Conservation (phyloP, 306 rosid genomes). For the Purshia tridentata region DNA sequence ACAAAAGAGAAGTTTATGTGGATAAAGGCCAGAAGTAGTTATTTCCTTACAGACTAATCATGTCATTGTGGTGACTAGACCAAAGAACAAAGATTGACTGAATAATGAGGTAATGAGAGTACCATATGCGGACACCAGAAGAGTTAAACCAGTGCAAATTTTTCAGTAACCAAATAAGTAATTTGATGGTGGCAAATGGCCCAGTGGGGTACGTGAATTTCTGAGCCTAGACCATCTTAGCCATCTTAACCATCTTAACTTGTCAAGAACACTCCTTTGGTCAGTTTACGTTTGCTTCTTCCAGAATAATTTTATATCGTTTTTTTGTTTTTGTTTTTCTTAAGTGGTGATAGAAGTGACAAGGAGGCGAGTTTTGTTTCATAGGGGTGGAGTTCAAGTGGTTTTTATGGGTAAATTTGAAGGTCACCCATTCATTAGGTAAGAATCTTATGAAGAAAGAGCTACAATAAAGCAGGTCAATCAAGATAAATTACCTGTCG, state of each 20-base stretch:
- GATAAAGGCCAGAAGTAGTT: neutral
- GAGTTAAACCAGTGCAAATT: neutral
- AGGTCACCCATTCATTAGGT: neutral
- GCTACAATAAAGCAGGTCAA: constrained; percentile 20
- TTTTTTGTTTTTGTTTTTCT: neutral
- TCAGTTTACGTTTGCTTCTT: neutral
- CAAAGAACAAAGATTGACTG: neutral
- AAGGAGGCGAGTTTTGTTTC: neutral
- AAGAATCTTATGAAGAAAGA: neutral
- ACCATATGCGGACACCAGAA: neutral
- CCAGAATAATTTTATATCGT: neutral
- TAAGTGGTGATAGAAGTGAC: neutral
- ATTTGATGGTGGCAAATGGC: too few species aligned
- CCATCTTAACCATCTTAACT: too few species aligned
- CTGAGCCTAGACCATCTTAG: too few species aligned
- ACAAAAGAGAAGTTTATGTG: neutral
- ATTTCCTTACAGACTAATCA: neutral
- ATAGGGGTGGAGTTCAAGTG: neutral
- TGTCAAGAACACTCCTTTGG: too few species aligned
- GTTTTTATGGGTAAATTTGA: neutral
- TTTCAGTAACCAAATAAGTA: neutral
- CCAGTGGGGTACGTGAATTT: too few species aligned
- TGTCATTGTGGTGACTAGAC: constrained; percentile 6
- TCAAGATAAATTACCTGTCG: constrained; percentile 53
- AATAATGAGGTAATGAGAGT: neutral